phyloP scores from a whole-genome alignment of 306 rosid genomes.

The Hippophae rhamnoides region DNA sequence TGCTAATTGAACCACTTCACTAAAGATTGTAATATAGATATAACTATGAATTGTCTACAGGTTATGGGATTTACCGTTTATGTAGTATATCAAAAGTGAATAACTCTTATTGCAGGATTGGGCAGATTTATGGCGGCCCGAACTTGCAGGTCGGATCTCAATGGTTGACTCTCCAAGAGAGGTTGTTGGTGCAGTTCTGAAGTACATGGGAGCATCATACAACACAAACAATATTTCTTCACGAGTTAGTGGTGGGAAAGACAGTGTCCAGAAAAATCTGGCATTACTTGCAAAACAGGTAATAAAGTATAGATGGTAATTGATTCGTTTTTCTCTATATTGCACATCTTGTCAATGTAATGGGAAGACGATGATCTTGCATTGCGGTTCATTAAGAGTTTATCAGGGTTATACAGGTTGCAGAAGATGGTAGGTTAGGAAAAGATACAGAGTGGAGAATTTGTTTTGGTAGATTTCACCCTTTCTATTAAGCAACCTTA shows the following conservation, averaged over 20 bases:
- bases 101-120: conserved; percentile 62
- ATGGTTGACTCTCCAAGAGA: conserved; percentile 94
- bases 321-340: background rate
- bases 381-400: background rate
- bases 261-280: conserved; percentile 52
- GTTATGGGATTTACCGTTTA: background rate
- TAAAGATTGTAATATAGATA: background rate
- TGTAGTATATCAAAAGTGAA: conserved; percentile 13
- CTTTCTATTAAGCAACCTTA: no score
- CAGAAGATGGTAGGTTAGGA: no score
- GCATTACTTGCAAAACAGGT: conserved; percentile 76
- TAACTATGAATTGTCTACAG: background rate
- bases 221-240: conserved; percentile 43
- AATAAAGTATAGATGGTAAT: conserved; percentile 4
- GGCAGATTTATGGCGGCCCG: conserved; percentile 94
- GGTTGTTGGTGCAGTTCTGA: conserved; percentile 85
- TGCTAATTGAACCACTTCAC: background rate
- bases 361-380: background rate
- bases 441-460: no score
- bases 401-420: background rate
- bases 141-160: conserved; percentile 73
- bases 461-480: no score
- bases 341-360: background rate
- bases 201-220: conserved; percentile 90
- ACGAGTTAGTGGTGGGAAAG: conserved; percentile 65